Evolutionary conservation across 1,139 yeast genomes (phyloP), one percentile per base, ranked within the genome.

Genomic region (Taphrina pruni): DNA sequence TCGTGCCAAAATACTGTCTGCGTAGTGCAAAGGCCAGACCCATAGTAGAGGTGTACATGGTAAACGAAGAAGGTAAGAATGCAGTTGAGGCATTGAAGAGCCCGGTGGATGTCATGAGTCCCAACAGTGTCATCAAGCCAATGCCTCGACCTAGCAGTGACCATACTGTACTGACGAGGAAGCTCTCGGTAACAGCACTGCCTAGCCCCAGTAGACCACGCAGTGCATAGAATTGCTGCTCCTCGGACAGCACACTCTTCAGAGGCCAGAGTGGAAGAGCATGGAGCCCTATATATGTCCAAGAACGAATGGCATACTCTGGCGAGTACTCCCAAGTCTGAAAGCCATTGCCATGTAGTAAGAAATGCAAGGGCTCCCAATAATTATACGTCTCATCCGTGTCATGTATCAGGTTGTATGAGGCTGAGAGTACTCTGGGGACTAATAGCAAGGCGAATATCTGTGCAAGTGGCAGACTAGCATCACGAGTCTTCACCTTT

Each of bases 291-390:
- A 80, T 77, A 74, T 89, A 92, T 0, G 89, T 84, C 86, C 96
- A 93, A 7, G 97, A 90, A 72, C 98, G 81, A 67, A 93, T 91
- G 21, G 97, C 92, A 76, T 85, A 91, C 69, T 84, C 90, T 0
- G 98, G 97, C 0, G 97, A 90, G 77, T 93, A 93, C 76, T 93
- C 98, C 98, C 97, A 93, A 0, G 98, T 93, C 78, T 92, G 92
- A 74, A 91, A 89, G 1, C 98, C 99, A 77, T 90, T 91, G 1
- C 88, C 89, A 73, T 97, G 84, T 2, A 88, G 79, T 50, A 93
- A 75, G 68, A 89, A 82, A 76, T 93, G 94, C 70, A 93, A 81
- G 0, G 99, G 97, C 74, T 93, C 99, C 94, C 81, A 92, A 79
- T 90, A 93, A 76, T 93, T 93, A 83, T 86, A 93, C 1, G 86